Evolutionary conservation across 1,139 yeast genomes (phyloP), one percentile per base, ranked within the genome.

Genomic region (Geotrichum fermentans): DNA sequence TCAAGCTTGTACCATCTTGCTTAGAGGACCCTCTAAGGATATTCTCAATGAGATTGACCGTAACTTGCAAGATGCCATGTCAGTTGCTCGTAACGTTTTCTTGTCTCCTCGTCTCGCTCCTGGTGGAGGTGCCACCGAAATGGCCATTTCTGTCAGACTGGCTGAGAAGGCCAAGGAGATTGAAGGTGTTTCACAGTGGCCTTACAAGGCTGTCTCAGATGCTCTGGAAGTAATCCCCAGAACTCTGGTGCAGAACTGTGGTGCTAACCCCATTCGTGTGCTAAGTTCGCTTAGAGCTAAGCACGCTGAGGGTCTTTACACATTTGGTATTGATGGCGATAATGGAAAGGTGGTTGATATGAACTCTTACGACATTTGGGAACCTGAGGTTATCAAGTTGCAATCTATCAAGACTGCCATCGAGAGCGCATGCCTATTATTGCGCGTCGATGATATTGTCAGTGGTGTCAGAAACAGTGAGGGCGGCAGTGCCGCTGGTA

Each of bases 111-210:
- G 94, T 36, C 77, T 92, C 63, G 77, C 96, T 1, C 99, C 99
- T 45, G 99, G 99, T 59, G 99, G 98, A 52, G 98, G 99, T 63
- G 98, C 99, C 45, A 92, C 97, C 20, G 99, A 92, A 71, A 92
- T 94, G 97, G 98, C 98, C 1, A 90, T 94, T 45, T 78, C 94
- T 57, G 97, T 92, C 28, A 80, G 78, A 58, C 76, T 92, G 54
- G 78, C 96, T 11, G 97, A 92, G 66, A 83, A 80, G 72, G 97
- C 97, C 44, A 90, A 90, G 71, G 76, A 81, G 47, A 81, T 94
- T 58, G 97, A 89, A 68, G 98, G 98, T 52, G 84, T 92, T 52
- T 90, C 88, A 51, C 98, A 94, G 71, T 90, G 96, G 95, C 98
- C 98, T 47, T 94, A 92, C 72, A 95, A 88, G 70, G 97, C 98